These are phyloP conservation scores for Ajuga reptans DNA, from an alignment of 305 asterid genomes.

Conservation along the genomic window DNA sequence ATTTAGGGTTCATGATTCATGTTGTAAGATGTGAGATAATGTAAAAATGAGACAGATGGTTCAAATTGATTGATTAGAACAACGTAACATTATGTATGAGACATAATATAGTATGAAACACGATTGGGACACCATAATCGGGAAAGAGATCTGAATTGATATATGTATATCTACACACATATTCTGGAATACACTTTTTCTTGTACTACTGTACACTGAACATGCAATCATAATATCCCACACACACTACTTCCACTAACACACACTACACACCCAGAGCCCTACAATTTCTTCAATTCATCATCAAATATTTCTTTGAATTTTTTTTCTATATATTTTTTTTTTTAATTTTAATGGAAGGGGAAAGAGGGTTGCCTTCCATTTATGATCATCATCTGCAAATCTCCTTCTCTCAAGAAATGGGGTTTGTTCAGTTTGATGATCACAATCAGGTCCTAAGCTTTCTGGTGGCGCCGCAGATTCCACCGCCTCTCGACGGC, in stretches of 20 bases:
- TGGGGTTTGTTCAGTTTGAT: slow-evolving; percentile 74
- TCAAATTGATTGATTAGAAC: too few relatives aligned
- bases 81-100: too few relatives aligned
- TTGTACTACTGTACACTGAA: slow-evolving; percentile 20
- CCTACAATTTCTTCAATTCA: slow-evolving; percentile 27
- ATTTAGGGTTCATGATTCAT: too few relatives aligned
- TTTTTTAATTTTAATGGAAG: slow-evolving; percentile 43
- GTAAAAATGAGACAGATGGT: too few relatives aligned
- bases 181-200: background rate
- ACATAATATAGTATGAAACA: too few relatives aligned
- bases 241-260: slow-evolving; percentile 23
- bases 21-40: too few relatives aligned
- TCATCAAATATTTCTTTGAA: slow-evolving; percentile 32
- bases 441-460: slow-evolving; percentile 60
- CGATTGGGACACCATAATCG: too few relatives aligned
- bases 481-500: slow-evolving; percentile 28
- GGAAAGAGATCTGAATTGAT: too few relatives aligned
- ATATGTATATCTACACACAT: too few relatives aligned
- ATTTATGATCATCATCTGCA: slow-evolving; percentile 45
- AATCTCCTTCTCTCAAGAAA: slow-evolving; percentile 43
- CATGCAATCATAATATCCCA: slow-evolving; percentile 33
- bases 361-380: slow-evolving; percentile 42
- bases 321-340: too few relatives aligned
- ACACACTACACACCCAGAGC: background rate
- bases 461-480: slow-evolving; percentile 45